Conservation (phyloP, 225 moss, liverwort and hornwort species). For the Ulota crispa region DNA sequence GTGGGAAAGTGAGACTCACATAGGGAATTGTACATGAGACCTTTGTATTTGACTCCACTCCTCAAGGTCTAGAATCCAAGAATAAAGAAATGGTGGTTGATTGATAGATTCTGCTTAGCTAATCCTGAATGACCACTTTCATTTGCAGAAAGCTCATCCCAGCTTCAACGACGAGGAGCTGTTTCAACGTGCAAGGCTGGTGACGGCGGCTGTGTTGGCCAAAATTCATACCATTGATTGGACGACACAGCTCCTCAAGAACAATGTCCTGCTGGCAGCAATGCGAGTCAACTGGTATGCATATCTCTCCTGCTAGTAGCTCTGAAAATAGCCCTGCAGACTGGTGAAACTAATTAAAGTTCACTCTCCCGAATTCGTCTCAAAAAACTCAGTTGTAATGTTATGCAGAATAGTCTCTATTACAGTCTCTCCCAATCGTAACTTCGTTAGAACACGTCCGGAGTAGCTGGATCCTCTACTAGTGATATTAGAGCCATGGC, state of each 20-base stretch:
- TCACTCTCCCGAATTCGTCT: neutral
- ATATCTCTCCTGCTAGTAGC: neutral
- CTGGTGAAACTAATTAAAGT: neutral
- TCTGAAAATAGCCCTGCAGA: neutral
- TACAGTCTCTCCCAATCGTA: neutral
- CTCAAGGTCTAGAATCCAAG: neutral
- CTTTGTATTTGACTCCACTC: neutral
- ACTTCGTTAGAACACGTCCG: neutral
- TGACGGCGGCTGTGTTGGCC: conserved; percentile 56
- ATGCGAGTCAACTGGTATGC: conserved; percentile 68
- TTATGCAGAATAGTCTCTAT: no score
- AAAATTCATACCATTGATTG: conserved; percentile 83
- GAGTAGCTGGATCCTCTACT: neutral
- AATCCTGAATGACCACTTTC: neutral
- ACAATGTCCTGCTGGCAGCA: conserved; percentile 47
- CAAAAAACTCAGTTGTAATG: neutral
- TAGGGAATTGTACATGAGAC: no score
- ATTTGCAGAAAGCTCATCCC: conserved; percentile 44
- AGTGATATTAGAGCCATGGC: neutral
- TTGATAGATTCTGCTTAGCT: neutral
- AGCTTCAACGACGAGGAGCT: conserved; percentile 44
- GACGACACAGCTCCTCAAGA: conserved; percentile 70
- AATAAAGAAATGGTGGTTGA: neutral
- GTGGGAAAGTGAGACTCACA: no score
- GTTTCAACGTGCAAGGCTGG: conserved; percentile 34